Conservation (phyloP, 2,329 filamentous ascomycete genomes). For the Phyllosticta citribraziliensis region DNA sequence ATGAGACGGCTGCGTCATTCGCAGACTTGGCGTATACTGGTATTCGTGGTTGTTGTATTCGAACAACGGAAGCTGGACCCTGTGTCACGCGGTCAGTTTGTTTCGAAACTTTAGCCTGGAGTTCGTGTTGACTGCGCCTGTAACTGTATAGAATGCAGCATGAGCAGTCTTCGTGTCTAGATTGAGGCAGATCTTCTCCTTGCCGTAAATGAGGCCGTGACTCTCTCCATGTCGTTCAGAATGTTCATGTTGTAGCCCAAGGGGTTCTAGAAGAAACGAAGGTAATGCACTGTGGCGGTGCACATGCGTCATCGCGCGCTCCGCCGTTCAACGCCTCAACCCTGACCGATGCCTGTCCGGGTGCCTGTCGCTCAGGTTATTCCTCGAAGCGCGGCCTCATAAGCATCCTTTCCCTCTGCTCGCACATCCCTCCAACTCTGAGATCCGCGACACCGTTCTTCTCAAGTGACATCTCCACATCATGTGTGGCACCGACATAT, state of each 20-base stretch:
- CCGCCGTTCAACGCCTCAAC: background rate
- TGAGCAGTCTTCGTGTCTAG: background rate
- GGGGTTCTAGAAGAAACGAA: background rate
- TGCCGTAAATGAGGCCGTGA: too few species aligned
- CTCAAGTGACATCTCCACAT: constrained; percentile 13
- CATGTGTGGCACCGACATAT: constrained; percentile 53
- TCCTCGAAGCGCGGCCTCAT: background rate
- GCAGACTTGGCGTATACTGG: background rate
- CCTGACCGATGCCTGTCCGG: background rate
- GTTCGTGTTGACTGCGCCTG: background rate
- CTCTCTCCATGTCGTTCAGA: too few species aligned
- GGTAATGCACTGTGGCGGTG: background rate
- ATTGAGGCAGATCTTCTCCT: background rate
- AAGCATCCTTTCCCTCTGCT: background rate
- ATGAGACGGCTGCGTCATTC: background rate
- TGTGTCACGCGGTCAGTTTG: background rate
- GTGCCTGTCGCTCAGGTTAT: background rate
- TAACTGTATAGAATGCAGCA: background rate
- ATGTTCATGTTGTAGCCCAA: background rate
- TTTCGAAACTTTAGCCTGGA: background rate
- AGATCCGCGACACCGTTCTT: background rate
- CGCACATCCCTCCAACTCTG: background rate
- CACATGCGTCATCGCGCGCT: constrained; percentile 5
- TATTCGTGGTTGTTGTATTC: background rate
- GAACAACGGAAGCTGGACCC: background rate